These are phyloP conservation scores for Colletotrichum karsti DNA, from an alignment of 2,329 filamentous ascomycete genomes.

Conservation along the genomic window DNA sequence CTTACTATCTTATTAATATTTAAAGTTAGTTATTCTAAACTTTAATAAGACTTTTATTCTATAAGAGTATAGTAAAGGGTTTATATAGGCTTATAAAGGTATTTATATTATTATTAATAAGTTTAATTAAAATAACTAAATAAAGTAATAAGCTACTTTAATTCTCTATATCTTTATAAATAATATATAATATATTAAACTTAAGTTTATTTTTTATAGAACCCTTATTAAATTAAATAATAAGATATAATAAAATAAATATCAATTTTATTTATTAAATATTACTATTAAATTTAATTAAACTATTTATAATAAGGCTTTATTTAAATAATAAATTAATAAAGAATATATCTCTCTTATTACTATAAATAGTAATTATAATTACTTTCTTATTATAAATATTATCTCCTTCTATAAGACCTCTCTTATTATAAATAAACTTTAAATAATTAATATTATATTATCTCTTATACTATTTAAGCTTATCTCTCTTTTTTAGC, in stretches of 20 bases:
- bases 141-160: background rate
- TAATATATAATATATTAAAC: background rate
- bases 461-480: background rate
- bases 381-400: background rate
- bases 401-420: background rate
- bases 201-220: background rate
- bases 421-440: background rate
- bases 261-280: background rate
- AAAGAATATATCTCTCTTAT: background rate
- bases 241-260: background rate
- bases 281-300: background rate
- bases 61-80: background rate
- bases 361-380: background rate
- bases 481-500: background rate
- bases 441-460: background rate
- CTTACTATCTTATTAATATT: background rate
- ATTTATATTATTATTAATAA: background rate
- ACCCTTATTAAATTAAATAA: background rate
- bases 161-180: background rate
- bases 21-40: background rate
- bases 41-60: background rate
- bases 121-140: background rate
- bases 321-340: background rate
- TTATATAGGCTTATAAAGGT: background rate
- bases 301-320: background rate